Percentiles rank a stretch among this genome's conserved stretches.
phyloP scores from a whole-genome alignment of 1,284 basidiomycete genomes.

The Trichosporon sp. region DNA sequence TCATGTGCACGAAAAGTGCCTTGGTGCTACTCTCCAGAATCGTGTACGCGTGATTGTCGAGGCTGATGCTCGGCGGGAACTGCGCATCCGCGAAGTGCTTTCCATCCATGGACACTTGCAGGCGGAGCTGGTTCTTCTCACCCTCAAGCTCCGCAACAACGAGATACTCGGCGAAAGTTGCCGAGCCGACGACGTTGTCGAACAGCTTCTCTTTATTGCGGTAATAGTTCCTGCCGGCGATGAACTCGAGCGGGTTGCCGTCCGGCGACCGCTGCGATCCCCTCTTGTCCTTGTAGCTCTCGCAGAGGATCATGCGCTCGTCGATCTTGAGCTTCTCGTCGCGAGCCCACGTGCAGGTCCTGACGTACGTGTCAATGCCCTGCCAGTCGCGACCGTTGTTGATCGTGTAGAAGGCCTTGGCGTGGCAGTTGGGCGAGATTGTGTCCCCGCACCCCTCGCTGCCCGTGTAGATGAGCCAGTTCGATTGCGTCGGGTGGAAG shows the following conservation, averaged over 20 bases:
- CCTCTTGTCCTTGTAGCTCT: slow-evolving; percentile 78
- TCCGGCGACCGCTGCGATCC: slow-evolving; percentile 69
- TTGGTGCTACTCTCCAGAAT: slow-evolving; percentile 92
- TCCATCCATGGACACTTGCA: slow-evolving; percentile 92
- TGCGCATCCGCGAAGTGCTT: slow-evolving; percentile 76
- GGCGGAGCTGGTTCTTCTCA: slow-evolving; percentile 61
- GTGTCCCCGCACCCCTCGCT: slow-evolving; percentile 65
- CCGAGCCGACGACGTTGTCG: slow-evolving; percentile 85
- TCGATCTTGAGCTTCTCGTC: slow-evolving; percentile 78
- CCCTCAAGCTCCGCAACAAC: slow-evolving; percentile 80
- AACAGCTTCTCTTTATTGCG: slow-evolving; percentile 74
- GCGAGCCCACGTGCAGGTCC: slow-evolving; percentile 88
- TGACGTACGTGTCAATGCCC: slow-evolving; percentile 80
- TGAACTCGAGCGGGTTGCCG: slow-evolving; percentile 74
- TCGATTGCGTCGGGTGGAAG: slow-evolving; percentile 81
- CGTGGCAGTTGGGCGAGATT: slow-evolving; percentile 63
- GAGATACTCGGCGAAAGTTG: slow-evolving; percentile 94
- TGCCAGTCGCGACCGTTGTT: slow-evolving; percentile 80
- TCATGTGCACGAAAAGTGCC: slow-evolving; percentile 92
- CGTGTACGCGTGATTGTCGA: slow-evolving; percentile 65
- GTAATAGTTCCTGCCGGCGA: slow-evolving; percentile 79
- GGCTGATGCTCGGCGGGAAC: slow-evolving; percentile 87
- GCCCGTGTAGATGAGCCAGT: slow-evolving; percentile 89
- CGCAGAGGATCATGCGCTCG: slow-evolving; percentile 85
- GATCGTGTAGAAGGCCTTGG: slow-evolving; percentile 70